Evolutionary conservation across 1,284 basidiomycete genomes (phyloP).

Genomic region (Heterobasidion irregulare): DNA sequence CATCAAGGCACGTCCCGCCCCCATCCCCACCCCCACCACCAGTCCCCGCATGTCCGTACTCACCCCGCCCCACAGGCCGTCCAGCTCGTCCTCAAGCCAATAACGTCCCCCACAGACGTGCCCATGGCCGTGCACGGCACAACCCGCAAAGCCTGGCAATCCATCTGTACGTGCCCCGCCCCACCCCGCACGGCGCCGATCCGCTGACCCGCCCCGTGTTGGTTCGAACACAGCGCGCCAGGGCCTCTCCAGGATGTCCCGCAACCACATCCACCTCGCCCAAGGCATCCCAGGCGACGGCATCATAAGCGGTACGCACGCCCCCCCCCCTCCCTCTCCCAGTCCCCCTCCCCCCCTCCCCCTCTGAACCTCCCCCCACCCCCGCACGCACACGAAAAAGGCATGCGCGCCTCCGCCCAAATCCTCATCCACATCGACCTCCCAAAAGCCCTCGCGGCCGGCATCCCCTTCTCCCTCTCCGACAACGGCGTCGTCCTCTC

Average conservation of each 20-base stretch:
- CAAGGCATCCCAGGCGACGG: constrained; percentile 55
- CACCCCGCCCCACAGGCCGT: constrained; percentile 20
- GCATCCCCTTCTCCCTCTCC: constrained; percentile 68
- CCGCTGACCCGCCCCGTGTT: neutral
- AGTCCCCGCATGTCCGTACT: neutral
- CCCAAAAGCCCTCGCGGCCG: constrained; percentile 59
- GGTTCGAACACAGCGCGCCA: constrained; percentile 35
- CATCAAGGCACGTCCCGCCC: constrained; percentile 46
- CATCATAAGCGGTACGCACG: constrained; percentile 67
- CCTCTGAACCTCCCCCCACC: neutral
- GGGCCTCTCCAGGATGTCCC: constrained; percentile 77
- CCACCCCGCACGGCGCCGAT: neutral
- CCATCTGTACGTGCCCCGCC: constrained; percentile 47
- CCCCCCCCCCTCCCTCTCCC: neutral
- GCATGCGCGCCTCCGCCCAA: constrained; percentile 69
- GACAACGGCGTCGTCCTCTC: constrained; percentile 82
- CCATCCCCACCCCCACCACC: neutral
- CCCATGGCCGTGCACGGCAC: constrained; percentile 80
- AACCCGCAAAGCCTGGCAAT: constrained; percentile 54
- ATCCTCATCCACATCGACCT: constrained; percentile 75
- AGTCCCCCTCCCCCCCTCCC: neutral
- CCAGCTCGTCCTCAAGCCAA: constrained; percentile 58
- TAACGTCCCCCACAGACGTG: constrained; percentile 53
- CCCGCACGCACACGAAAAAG: constrained; percentile 25
- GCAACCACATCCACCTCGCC: constrained; percentile 87